Conservation (phyloP, 2,329 filamentous ascomycete species). For the Aspergillus pseudoviridinutans region DNA sequence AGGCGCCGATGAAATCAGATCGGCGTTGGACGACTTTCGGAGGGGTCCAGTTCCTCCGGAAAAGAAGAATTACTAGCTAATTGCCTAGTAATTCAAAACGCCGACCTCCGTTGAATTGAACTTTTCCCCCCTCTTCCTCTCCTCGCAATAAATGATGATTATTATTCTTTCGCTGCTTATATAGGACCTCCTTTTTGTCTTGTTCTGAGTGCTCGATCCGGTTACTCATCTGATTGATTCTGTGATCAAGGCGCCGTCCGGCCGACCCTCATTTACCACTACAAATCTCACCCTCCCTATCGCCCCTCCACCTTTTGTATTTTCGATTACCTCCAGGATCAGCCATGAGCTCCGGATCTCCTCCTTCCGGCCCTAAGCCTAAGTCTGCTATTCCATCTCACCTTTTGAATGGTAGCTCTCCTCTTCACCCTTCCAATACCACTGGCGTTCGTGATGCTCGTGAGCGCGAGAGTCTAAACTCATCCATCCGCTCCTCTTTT, state of each 20-base stretch:
- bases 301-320: neutral
- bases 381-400: slow-evolving; percentile 54
- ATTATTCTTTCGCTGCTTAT: neutral
- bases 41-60: slow-evolving; percentile 1
- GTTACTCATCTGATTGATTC: neutral
- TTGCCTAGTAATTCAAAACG: neutral
- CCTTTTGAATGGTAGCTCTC: slow-evolving; percentile 53
- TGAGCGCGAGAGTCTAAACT: slow-evolving; percentile 55
- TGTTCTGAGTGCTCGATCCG: neutral
- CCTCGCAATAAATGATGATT: neutral
- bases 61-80: neutral
- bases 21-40: slow-evolving; percentile 1
- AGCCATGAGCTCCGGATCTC: slow-evolving; percentile 44
- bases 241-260: neutral
- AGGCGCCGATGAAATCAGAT: neutral
- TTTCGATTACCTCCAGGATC: slow-evolving; percentile 3
- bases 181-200: neutral
- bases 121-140: neutral
- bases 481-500: slow-evolving; percentile 58
- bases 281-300: neutral
- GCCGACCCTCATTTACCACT: neutral
- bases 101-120: neutral
- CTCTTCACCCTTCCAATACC: slow-evolving; percentile 43
- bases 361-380: slow-evolving; percentile 44
- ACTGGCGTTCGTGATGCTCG: slow-evolving; percentile 47